Evolutionary conservation across 2,329 filamentous ascomycete species (phyloP), one percentile per base, ranked within the genome.

Genomic region (Beauveria scarabaeidicola): DNA sequence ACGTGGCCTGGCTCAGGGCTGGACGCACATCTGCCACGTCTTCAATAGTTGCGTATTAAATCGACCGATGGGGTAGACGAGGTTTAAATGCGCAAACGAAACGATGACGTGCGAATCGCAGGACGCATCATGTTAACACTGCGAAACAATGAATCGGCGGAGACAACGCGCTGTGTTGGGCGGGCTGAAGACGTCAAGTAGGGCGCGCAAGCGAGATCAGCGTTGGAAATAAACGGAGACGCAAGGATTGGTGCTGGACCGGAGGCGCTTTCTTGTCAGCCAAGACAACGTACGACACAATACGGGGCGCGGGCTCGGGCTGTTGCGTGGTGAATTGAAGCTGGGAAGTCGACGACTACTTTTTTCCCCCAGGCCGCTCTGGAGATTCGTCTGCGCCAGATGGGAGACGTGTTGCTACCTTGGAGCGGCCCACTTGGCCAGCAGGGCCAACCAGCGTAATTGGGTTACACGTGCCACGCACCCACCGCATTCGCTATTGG

Each of bases 381-480:
- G 15, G 52, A 60, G 40, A 52, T 46, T 60, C 52, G 36, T 52
- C 52, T 60, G 57, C 57, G 57, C 57, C 59, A 56, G 59, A 56
- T 56, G 32, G 51, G 58, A 51, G 59, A 60, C 59, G 59, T 60
- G 59, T 60, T 60, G 59, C 59, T 56, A 56, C 41, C 23, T 43
- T 38, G 52, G 23, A 52, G 46, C 13, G 59, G 59, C 59, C 59
- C 59, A 60, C 59, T 60, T 46, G 46, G 21, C 21, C 46, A 41
- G 32, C 21, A 58, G 57, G 41, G 32, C 57, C 57, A 53, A 59
- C 57, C 57, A 48, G 43, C 43, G 40, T 51, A 40, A 48, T 51
- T 25, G 25, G 5, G 23, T 15, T n/a, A n/a, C n/a, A n/a, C n/a
- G n/a, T n/a, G n/a, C n/a, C n/a, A n/a, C n/a, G n/a, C n/a, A n/a